Percentiles rank a stretch among this genome's conserved stretches.
Evolutionary conservation across 2,329 filamentous ascomycete genomes (phyloP).

Genomic region (Macrophomina phaseolina): DNA sequence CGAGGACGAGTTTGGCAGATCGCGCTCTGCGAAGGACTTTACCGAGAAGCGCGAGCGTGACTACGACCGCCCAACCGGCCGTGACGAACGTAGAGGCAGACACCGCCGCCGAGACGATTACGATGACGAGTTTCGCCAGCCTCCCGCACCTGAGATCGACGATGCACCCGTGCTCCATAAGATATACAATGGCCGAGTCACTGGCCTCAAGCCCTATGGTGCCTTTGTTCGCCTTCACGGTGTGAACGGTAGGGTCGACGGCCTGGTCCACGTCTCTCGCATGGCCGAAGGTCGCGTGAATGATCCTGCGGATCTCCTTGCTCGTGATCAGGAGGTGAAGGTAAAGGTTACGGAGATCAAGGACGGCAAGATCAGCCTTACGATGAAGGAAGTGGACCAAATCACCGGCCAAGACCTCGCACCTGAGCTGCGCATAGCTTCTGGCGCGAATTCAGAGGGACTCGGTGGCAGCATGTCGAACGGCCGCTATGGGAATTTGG

Average conservation of each 20-base stretch:
- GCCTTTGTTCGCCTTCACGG: conserved; percentile 92
- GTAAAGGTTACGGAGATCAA: conserved; percentile 93
- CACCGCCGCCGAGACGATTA: conserved; percentile 50
- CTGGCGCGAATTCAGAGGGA: conserved; percentile 87
- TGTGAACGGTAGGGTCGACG: conserved; percentile 86
- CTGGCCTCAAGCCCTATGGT: conserved; percentile 93
- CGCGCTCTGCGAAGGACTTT: conserved; percentile 43
- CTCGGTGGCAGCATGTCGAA: conserved; percentile 66
- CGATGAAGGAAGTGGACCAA: conserved; percentile 98
- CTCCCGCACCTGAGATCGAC: conserved; percentile 77
- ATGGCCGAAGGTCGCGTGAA: conserved; percentile 87
- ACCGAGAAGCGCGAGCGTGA: conserved; percentile 42
- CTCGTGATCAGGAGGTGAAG: conserved; percentile 81
- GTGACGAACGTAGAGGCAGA: conserved; percentile 41
- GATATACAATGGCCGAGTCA: conserved; percentile 87
- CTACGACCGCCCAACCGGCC: conserved; percentile 27
- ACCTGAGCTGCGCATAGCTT: conserved; percentile 77
- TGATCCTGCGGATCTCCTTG: conserved; percentile 86
- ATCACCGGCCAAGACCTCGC: conserved; percentile 81
- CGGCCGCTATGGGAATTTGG: conserved; percentile 58
- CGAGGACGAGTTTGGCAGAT: conserved; percentile 65
- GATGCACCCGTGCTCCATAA: conserved; percentile 83
- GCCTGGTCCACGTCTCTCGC: conserved; percentile 90
- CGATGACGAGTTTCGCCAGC: conserved; percentile 65
- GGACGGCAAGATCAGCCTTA: conserved; percentile 79